Evolutionary conservation across 306 rosid genomes (phyloP).

Genomic region (Vicia villosa): DNA sequence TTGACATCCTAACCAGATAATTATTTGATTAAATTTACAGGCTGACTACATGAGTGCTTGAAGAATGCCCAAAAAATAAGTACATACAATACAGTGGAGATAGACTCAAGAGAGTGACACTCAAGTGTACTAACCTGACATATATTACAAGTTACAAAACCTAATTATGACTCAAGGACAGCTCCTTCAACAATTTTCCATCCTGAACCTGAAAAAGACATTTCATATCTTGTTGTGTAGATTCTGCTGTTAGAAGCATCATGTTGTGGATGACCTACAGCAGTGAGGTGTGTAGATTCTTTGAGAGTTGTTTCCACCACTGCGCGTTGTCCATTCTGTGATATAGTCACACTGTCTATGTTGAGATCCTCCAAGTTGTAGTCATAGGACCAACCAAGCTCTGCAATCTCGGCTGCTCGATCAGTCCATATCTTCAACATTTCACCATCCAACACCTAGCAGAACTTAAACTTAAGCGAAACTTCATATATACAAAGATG

Average conservation of each 20-base stretch:
- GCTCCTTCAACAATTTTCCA: conserved; percentile 96
- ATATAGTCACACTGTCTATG: conserved; percentile 84
- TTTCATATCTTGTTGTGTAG: conserved; percentile 86
- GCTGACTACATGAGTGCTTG: conserved; percentile 8
- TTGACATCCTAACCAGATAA: conserved; percentile 3
- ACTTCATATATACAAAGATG: conserved; percentile 17
- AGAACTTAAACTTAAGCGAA: conserved; percentile 35
- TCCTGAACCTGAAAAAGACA: conserved; percentile 66
- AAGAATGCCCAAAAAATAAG: conserved; percentile 10
- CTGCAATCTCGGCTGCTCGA: conserved; percentile 85
- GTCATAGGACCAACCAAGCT: conserved; percentile 84
- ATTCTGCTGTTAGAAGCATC: conserved; percentile 68
- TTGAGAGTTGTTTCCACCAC: conserved; percentile 89
- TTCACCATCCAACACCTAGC: conserved; percentile 87
- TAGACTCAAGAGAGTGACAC: conserved; percentile 4
- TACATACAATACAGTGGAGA: conserved; percentile 12
- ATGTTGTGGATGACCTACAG: conserved; percentile 67
- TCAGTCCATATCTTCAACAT: conserved; percentile 96
- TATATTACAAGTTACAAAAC: conserved; percentile 35
- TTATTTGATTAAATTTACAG: conserved; percentile 29
- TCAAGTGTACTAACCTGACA: conserved; percentile 29
- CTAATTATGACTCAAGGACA: conserved; percentile 70
- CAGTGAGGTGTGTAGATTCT: conserved; percentile 71
- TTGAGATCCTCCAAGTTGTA: conserved; percentile 68
- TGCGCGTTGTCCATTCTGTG: conserved; percentile 76